These are phyloP conservation scores for Penicillium waksmanii DNA, from an alignment of 495 filamentous ascomycete species.

Conservation along the genomic window DNA sequence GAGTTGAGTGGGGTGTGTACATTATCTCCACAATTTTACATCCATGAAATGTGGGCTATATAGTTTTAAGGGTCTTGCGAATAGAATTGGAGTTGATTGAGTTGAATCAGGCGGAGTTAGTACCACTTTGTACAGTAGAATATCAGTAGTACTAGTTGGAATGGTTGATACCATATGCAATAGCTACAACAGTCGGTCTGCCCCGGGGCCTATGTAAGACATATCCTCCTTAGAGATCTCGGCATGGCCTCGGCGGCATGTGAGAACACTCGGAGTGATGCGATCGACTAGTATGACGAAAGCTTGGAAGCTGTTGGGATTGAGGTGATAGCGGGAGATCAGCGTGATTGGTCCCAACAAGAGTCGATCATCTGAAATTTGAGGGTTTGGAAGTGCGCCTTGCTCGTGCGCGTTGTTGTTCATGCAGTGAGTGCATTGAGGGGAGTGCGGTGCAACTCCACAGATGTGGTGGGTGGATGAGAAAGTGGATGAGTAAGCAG, in stretches of 20 bases:
- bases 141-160: not conserved
- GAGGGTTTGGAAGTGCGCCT: not conserved
- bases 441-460: no score
- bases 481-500: no score
- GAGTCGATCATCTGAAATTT: conserved; percentile 6
- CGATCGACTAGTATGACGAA: not conserved
- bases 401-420: not conserved
- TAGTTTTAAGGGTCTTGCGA: not conserved
- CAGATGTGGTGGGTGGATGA: no score
- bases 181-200: no score
- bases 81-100: conserved; percentile 6
- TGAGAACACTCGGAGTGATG: conserved; percentile 17
- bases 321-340: not conserved
- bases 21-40: not conserved
- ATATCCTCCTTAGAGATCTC: not conserved
- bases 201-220: no score
- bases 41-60: conserved; percentile 14
- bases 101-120: not conserved
- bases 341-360: conserved; percentile 17
- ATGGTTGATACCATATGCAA: no score
- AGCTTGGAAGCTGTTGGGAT: conserved; percentile 25
- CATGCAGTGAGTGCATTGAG: not conserved
- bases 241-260: conserved; percentile 32
- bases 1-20: not conserved
- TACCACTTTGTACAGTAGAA: not conserved